Base-by-base conservation (phyloP, 225 moss, liverwort and hornwort species). In the Antitrichia curtipendula region DNA sequence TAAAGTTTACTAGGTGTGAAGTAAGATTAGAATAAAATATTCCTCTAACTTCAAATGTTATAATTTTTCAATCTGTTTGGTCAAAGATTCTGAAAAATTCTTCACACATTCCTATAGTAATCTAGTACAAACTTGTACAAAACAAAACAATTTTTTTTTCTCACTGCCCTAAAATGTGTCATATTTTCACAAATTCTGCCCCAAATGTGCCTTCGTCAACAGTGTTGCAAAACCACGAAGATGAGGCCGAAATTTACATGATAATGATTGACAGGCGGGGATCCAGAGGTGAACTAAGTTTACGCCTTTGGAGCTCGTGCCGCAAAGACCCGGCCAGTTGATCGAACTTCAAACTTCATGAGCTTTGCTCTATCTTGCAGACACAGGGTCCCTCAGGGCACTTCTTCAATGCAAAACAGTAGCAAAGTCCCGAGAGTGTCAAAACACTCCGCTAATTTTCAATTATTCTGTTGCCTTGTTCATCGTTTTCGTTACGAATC, bases 11-110 rank as follows among this genome's bases (percentile, higher is more conserved):
- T 13, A 28, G 45, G 45, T 16, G 2, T 7, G 8, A 1, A 8
- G 6, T 6, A 45, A 43, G 45, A 9, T 43, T 0, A 1, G 1
- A 5, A 9, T 5, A 8, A 25, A 69, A 70, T 66, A 20, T 40
- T 24, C 2, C 12, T 13, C 8, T 45, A 43, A 16, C 6, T 45
- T 71, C 28, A 43, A 72, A 72, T 0, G 0, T 16, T 13, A 71
- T 16, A 14, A 71, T 27, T 16, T 71, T 28, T 45, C 28, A 28
- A 72, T 6, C 3, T 1, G 0, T 43, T 3, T 1, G 0, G 0
- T 10, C 17, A 45, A 72, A 45, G 6, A 14, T 45, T 72, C 9
- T 43, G 9, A 43, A 71, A 16, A 9, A 6, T 5, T 27, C 28
- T 29, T 17, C 45, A 45, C 10, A 10, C 3, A 27, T 72, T 29